Conservation (phyloP, 257 asterid species). For the Solanum tarijense region DNA sequence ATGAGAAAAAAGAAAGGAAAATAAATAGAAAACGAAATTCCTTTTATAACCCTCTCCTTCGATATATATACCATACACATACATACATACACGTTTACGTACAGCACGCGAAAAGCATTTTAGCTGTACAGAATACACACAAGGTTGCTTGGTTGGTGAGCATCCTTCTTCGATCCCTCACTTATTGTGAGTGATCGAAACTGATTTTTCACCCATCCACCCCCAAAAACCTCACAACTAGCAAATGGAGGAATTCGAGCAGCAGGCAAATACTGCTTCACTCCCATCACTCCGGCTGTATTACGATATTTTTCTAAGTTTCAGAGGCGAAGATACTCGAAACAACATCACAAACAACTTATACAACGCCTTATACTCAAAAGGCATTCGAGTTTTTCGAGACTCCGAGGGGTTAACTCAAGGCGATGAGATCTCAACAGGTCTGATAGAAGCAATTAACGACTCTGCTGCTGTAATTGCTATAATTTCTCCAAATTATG, state of each 20-base stretch:
- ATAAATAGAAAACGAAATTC: not conserved
- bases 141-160: not conserved
- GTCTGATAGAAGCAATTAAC: constrained; percentile 9
- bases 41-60: not conserved
- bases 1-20: not conserved
- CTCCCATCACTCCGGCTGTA: constrained; percentile 5
- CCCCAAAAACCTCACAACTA: not conserved
- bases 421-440: constrained; percentile 13
- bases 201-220: not conserved
- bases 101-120: not conserved
- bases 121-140: not conserved
- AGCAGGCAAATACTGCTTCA: not conserved
- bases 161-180: too few relatives aligned
- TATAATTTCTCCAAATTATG: constrained; percentile 18
- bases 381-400: constrained; percentile 12
- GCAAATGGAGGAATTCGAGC: not conserved
- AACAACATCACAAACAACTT: constrained; percentile 1
- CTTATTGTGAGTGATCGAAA: accelerated
- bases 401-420: constrained; percentile 15
- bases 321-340: constrained; percentile 27
- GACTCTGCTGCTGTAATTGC: constrained; percentile 27
- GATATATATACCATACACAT: not conserved
- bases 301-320: constrained; percentile 21
- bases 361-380: constrained; percentile 5
- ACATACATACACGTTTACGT: not conserved